phyloP scores from a whole-genome alignment of 2,329 filamentous ascomycete genomes.

The Cladophialophora carrionii region DNA sequence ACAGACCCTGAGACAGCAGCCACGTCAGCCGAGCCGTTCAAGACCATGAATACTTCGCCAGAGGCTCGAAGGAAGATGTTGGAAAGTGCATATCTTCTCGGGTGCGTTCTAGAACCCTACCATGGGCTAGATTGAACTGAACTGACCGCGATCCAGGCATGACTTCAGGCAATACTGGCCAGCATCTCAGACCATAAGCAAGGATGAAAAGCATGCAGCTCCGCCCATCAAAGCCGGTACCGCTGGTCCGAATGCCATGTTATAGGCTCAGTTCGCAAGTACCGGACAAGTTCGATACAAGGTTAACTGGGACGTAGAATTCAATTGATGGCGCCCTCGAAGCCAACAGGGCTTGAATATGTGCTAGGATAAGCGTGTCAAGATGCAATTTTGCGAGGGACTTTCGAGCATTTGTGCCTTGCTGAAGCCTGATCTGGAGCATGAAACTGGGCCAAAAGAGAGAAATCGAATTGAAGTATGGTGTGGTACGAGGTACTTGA shows the following conservation, averaged over 20 bases:
- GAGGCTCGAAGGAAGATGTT: slow-evolving; percentile 21
- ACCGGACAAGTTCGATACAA: background rate
- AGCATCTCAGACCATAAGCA: background rate
- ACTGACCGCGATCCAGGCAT: background rate
- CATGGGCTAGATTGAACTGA: background rate
- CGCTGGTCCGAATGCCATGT: slow-evolving; percentile 5
- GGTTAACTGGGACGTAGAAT: background rate
- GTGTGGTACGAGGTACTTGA: background rate
- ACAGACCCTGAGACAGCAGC: slow-evolving; percentile 20
- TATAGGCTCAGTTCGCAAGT: background rate
- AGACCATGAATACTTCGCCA: slow-evolving; percentile 23
- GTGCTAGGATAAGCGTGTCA: background rate
- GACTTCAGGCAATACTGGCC: slow-evolving; percentile 13
- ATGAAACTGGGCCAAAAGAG: background rate
- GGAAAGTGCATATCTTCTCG: slow-evolving; percentile 20
- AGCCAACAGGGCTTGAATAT: background rate
- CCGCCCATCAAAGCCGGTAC: background rate
- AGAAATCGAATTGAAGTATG: background rate
- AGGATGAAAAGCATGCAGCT: background rate
- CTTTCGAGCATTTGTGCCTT: background rate
- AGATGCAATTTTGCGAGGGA: background rate
- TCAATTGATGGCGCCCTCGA: background rate
- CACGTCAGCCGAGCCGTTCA: slow-evolving; percentile 17
- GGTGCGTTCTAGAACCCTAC: slow-evolving; percentile 5
- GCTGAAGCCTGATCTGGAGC: background rate